Conservation (phyloP, 106 monocot species). For the Platanthera guangdongensis region DNA sequence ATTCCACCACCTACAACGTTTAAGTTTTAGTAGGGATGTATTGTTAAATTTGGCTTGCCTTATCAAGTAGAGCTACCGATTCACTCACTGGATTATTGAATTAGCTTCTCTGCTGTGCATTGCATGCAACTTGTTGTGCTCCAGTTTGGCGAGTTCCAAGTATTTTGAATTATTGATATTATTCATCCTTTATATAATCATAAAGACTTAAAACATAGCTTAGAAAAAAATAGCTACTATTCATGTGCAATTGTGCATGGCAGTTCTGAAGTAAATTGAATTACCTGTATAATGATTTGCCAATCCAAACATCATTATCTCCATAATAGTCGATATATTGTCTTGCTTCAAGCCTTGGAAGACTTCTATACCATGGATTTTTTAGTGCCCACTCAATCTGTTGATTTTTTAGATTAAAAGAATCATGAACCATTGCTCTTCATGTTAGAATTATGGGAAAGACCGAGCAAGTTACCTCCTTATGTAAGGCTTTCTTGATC, state of each 20-base stretch:
- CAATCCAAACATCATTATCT: conserved; percentile 11
- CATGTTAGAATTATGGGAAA: neutral
- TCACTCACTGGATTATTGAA: conserved; percentile 19
- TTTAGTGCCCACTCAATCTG: conserved; percentile 10
- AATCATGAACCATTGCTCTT: too few relatives aligned
- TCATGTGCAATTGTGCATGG: too few relatives aligned
- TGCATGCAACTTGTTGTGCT: conserved; percentile 18
- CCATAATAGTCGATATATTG: conserved; percentile 13
- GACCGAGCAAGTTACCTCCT: conserved; percentile 14
- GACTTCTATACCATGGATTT: conserved; percentile 15
- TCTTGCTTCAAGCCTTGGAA: conserved; percentile 6
- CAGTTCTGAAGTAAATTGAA: neutral
- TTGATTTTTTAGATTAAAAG: neutral
- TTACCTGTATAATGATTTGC: conserved; percentile 19
- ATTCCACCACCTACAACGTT: neutral
- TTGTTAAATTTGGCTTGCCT: conserved; percentile 11
- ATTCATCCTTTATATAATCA: conserved; percentile 15
- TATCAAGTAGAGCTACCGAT: neutral
- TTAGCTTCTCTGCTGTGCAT: conserved; percentile 18
- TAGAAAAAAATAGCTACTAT: neutral
- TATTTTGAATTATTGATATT: conserved; percentile 27
- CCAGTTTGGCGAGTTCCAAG: conserved; percentile 26
- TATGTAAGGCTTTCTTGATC: conserved; percentile 16
- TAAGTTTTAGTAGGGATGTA: too few relatives aligned
- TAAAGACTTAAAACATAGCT: neutral